Evolutionary conservation across 208 protist genomes (phyloP), one percentile per base, ranked within the genome.

Genomic region (Trypanosoma boissoni): DNA sequence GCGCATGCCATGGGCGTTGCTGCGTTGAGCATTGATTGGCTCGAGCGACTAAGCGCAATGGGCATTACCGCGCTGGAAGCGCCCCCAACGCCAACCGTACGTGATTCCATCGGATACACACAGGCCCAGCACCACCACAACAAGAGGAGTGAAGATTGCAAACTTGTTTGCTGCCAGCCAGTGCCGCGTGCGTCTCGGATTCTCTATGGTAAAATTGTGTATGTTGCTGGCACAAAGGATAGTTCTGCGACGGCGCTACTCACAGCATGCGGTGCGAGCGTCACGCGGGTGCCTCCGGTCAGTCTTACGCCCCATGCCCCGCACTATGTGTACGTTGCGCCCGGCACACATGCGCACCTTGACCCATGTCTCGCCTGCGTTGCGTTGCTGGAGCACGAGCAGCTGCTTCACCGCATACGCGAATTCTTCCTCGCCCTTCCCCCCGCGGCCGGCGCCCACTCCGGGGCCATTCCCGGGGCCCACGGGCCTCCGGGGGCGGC

Each of bases 1-100:
- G 78, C 78, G 2, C 78, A 86, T 64, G 74, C 74, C 5, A 48
- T 80, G n/a, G 78, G 78, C 4, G 58, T 86, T 20, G 72, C 74
- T 20, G 70, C 72, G 0, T 63, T 86, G 16, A 64, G 64, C 31
- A 55, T 72, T 6, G 48, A 54, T 20, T 86, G 78, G 78, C 54
- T 81, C 51, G 64, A 64, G 31, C 0, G 53, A 52, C 12, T 60
- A 6, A 2, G 53, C 8, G 41, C 8, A 1, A 31, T 54, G 20
- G 51, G 24, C 27, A n/a, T n/a, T n/a, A n/a, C n/a, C n/a, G n/a
- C n/a, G n/a, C n/a, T n/a, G n/a, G n/a, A n/a, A n/a, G n/a, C n/a
- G n/a, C n/a, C n/a, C n/a, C n/a, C n/a, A n/a, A n/a, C n/a, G n/a
- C n/a, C n/a, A n/a, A n/a, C n/a, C n/a, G n/a, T n/a, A n/a, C n/a